phyloP scores from a whole-genome alignment of 2,329 filamentous ascomycete genomes.

The Coniella lustricola region DNA sequence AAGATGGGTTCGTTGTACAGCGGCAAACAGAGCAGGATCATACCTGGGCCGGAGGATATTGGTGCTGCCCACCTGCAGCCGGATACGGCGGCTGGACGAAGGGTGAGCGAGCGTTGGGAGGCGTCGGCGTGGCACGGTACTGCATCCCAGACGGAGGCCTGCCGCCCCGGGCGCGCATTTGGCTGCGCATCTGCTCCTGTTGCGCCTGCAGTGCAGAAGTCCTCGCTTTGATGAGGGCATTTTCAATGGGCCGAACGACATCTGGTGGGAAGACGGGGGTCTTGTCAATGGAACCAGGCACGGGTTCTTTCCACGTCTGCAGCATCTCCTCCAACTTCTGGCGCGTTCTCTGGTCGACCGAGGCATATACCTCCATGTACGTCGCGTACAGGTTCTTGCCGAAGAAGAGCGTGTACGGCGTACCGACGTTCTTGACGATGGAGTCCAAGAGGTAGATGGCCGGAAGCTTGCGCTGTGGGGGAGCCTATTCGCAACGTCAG shows the following conservation, averaged over 20 bases:
- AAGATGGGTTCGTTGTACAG: neutral
- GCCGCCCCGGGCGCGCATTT: conserved; percentile 46
- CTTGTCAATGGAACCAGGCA: conserved; percentile 88
- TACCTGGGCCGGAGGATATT: conserved; percentile 18
- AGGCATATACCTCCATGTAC: conserved; percentile 93
- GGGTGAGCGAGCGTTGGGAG: conserved; percentile 45
- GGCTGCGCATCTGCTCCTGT: conserved; percentile 47
- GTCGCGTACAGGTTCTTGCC: conserved; percentile 86
- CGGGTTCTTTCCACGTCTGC: conserved; percentile 95
- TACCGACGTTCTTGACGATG: conserved; percentile 97
- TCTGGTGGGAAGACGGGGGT: conserved; percentile 86
- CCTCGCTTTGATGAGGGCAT: conserved; percentile 78
- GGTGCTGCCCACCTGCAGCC: conserved; percentile 24
- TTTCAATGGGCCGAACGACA: conserved; percentile 85
- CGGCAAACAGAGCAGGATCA: neutral
- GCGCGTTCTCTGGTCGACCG: conserved; percentile 75
- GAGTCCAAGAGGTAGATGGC: conserved; percentile 98
- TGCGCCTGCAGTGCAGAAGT: conserved; percentile 54
- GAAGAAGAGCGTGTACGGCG: conserved; percentile 92
- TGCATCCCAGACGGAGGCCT: conserved; percentile 35
- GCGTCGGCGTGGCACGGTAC: conserved; percentile 68
- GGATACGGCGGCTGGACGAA: conserved; percentile 32
- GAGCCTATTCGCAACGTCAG: conserved; percentile 53
- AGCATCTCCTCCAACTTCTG: conserved; percentile 96
- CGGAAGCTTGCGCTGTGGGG: conserved; percentile 82